Evolutionary conservation across 371 early-diverging fungal species (phyloP).

Genomic region (Mortierella sp.): DNA sequence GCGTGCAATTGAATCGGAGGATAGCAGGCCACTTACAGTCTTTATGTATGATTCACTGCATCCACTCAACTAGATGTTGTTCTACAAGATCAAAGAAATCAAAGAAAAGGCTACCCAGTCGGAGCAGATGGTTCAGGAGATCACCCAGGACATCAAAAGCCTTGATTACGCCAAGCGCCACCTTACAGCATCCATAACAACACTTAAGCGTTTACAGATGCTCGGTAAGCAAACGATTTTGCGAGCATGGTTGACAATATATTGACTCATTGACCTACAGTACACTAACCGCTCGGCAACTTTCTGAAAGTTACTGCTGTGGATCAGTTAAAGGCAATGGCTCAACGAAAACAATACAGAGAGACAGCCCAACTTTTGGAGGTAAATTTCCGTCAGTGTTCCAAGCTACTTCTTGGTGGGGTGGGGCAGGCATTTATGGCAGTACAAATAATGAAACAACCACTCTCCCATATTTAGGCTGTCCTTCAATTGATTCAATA

Average conservation of each 20-base stretch:
- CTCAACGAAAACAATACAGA: constrained; percentile 76
- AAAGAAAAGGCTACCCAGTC: constrained; percentile 86
- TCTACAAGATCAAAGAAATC: constrained; percentile 84
- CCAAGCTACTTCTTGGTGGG: neutral
- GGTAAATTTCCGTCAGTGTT: constrained; percentile 51
- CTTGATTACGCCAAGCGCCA: constrained; percentile 95
- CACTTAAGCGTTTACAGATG: constrained; percentile 90
- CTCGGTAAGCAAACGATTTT: constrained; percentile 64
- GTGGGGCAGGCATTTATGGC: neutral
- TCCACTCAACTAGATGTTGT: constrained; percentile 69
- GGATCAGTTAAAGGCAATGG: constrained; percentile 80
- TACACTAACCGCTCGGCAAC: neutral
- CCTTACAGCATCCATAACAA: constrained; percentile 84
- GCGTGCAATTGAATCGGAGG: neutral
- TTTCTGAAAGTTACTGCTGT: constrained; percentile 76
- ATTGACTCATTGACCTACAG: neutral
- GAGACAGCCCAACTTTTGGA: constrained; percentile 86
- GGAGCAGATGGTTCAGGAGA: constrained; percentile 91
- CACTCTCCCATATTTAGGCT: constrained; percentile 63
- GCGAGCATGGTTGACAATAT: neutral
- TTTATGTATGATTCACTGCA: neutral
- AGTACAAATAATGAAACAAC: neutral
- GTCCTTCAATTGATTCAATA: constrained; percentile 82
- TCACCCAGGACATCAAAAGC: constrained; percentile 95
- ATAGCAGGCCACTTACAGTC: neutral